phyloP scores from a whole-genome alignment of 2,329 filamentous ascomycete species.

The Ophiocordyceps polyrhachis-furcata region DNA sequence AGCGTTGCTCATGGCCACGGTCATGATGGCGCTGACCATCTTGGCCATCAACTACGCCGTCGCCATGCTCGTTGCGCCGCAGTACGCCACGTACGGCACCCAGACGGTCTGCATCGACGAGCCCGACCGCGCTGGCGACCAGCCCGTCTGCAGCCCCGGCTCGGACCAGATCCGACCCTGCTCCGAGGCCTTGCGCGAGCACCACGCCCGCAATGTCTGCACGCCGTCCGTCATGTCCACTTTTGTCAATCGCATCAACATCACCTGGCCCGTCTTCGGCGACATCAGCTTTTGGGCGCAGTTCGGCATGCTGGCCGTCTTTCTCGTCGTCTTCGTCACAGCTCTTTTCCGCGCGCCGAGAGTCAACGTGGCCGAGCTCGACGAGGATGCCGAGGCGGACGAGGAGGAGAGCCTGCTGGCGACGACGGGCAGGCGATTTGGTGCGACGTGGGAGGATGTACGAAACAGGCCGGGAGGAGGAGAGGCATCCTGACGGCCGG shows the following conservation, averaged over 20 bases:
- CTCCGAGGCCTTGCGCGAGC: slow-evolving; percentile 54
- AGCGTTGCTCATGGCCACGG: slow-evolving; percentile 75
- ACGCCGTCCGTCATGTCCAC: slow-evolving; percentile 83
- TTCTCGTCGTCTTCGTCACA: slow-evolving; percentile 62
- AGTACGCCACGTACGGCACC: slow-evolving; percentile 85
- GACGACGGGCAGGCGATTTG: slow-evolving; percentile 63
- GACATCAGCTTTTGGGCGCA: slow-evolving; percentile 91
- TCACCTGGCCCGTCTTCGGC: slow-evolving; percentile 93
- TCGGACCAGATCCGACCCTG: slow-evolving; percentile 61
- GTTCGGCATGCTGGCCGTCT: slow-evolving; percentile 73
- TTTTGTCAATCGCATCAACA: slow-evolving; percentile 77
- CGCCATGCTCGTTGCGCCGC: slow-evolving; percentile 84
- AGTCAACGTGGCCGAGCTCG: slow-evolving; percentile 57
- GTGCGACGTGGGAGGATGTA: slow-evolving; percentile 78
- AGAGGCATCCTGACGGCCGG: background rate
- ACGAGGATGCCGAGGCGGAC: slow-evolving; percentile 77
- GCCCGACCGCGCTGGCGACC: slow-evolving; percentile 39
- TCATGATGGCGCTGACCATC: slow-evolving; percentile 75
- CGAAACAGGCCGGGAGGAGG: slow-evolving; percentile 28
- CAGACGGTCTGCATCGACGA: slow-evolving; percentile 81
- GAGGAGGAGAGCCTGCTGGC: slow-evolving; percentile 88
- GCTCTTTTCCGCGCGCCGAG: slow-evolving; percentile 65
- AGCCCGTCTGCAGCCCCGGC: slow-evolving; percentile 58
- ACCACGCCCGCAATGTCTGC: slow-evolving; percentile 62
- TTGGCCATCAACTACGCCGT: slow-evolving; percentile 86